phyloP scores from a whole-genome alignment of 2,329 filamentous ascomycete genomes.

The Pseudogymnoascus sp. region DNA sequence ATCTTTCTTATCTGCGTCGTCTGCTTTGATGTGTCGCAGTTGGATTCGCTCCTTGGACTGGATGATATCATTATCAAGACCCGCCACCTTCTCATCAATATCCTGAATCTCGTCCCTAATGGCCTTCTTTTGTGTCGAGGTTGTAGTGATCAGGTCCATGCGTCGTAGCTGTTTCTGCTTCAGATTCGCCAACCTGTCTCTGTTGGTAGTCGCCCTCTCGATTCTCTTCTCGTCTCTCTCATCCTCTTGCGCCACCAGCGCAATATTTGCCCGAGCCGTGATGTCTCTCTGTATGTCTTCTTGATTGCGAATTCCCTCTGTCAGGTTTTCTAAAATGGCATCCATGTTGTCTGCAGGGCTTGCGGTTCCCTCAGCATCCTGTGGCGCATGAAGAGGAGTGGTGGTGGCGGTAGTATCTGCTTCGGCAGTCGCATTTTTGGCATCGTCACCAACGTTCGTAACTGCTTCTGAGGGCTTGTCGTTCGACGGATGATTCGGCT shows the following conservation, averaged over 20 bases:
- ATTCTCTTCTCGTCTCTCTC: conserved; percentile 56
- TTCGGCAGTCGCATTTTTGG: conserved; percentile 23
- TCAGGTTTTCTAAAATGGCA: conserved; percentile 45
- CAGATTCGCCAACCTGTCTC: conserved; percentile 55
- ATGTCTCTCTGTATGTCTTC: conserved; percentile 89
- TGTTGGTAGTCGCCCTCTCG: conserved; percentile 45
- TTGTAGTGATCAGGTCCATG: conserved; percentile 31
- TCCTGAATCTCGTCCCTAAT: conserved; percentile 58
- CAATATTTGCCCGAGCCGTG: conserved; percentile 50
- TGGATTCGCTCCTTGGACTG: conserved; percentile 78
- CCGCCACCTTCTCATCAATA: conserved; percentile 38
- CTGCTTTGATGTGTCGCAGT: conserved; percentile 53
- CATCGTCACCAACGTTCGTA: conserved; percentile 3
- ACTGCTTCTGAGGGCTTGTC: conserved; percentile 5
- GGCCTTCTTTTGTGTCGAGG: conserved; percentile 27
- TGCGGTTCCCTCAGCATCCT: not conserved
- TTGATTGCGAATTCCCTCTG: conserved; percentile 69
- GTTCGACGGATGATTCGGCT: not conserved
- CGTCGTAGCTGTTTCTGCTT: conserved; percentile 51
- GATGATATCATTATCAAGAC: conserved; percentile 61
- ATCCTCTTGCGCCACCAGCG: conserved; percentile 53
- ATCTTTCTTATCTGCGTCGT: conserved; percentile 35
- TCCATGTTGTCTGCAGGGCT: conserved; percentile 25
- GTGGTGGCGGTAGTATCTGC: not conserved
- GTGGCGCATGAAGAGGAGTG: not conserved